These are phyloP conservation scores for Talaromyces sp. DNA, from an alignment of 2,329 filamentous ascomycete genomes.

Conservation along the genomic window DNA sequence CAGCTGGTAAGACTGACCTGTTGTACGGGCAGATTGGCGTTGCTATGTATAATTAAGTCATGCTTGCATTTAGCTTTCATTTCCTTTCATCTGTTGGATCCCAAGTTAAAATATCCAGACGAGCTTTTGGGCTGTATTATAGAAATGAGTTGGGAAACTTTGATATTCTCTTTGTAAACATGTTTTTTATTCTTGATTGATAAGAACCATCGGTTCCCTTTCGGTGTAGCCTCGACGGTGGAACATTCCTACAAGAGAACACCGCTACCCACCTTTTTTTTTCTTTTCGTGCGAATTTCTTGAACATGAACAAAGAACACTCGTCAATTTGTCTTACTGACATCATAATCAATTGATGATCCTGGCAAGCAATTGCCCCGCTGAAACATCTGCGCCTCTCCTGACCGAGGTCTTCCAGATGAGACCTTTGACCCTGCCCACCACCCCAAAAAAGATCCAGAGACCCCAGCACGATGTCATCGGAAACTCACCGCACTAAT, in stretches of 20 bases:
- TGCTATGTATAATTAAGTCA: neutral
- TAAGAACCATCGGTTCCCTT: neutral
- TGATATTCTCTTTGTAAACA: neutral
- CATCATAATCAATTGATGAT: neutral
- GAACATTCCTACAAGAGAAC: neutral
- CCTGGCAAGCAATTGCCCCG: neutral
- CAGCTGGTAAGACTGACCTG: slow-evolving; percentile 61
- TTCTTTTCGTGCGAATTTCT: neutral
- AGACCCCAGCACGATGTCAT: neutral
- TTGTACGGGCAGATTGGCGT: neutral
- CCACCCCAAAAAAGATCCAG: neutral
- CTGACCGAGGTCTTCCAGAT: neutral
- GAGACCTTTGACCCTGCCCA: neutral
- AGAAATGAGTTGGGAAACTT: neutral
- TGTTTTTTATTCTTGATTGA: neutral
- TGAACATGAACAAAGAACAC: neutral
- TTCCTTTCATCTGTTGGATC: neutral
- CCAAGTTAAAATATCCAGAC: neutral
- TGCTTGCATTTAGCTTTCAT: neutral
- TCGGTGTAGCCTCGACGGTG: neutral
- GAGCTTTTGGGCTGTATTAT: slow-evolving; percentile 6
- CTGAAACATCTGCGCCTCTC: neutral
- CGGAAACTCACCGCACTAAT: neutral
- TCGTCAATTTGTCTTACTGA: neutral
- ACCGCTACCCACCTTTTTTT: neutral